Conservation (phyloP, 345 rosid species). For the Atalantia buxifolia region DNA sequence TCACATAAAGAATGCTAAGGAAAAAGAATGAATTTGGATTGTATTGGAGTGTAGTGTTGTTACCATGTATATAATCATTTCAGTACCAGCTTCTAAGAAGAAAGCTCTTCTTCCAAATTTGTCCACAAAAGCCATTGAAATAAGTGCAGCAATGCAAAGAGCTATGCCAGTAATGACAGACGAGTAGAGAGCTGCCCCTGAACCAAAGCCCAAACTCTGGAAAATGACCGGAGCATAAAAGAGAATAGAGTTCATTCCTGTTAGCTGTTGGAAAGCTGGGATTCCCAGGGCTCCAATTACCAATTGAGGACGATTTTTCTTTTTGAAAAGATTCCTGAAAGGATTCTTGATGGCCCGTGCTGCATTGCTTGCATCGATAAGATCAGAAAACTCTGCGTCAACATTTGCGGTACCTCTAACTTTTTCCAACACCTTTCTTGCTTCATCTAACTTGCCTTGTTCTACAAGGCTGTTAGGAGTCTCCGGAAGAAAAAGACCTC, state of each 20-base stretch:
- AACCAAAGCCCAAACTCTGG: conserved; percentile 82
- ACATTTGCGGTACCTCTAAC: conserved; percentile 64
- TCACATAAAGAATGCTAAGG: not conserved
- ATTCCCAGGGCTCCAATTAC: conserved; percentile 68
- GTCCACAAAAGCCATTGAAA: conserved; percentile 71
- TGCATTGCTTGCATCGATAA: conserved; percentile 69
- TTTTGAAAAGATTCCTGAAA: conserved; percentile 55
- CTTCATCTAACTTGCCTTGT: conserved; percentile 69
- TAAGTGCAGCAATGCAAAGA: conserved; percentile 49
- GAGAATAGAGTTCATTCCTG: conserved; percentile 81
- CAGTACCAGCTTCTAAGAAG: conserved; percentile 74
- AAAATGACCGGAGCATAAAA: conserved; percentile 86
- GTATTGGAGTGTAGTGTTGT: not conserved
- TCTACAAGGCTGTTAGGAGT: conserved; percentile 85
- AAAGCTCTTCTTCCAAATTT: conserved; percentile 71
- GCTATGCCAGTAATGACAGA: conserved; percentile 58
- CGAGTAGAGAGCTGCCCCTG: conserved; percentile 58
- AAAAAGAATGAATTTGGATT: not conserved
- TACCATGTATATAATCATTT: conserved; percentile 77
- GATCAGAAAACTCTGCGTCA: conserved; percentile 73
- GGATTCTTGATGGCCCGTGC: conserved; percentile 67
- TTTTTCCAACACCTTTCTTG: conserved; percentile 51
- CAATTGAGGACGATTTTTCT: conserved; percentile 70
- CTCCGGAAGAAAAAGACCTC: conserved; percentile 65
- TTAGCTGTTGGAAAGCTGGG: conserved; percentile 82